Evolutionary conservation across 371 early-diverging fungal genomes (phyloP), one percentile per base, ranked within the genome.

Genomic region (Syncephalis plumigaleata): DNA sequence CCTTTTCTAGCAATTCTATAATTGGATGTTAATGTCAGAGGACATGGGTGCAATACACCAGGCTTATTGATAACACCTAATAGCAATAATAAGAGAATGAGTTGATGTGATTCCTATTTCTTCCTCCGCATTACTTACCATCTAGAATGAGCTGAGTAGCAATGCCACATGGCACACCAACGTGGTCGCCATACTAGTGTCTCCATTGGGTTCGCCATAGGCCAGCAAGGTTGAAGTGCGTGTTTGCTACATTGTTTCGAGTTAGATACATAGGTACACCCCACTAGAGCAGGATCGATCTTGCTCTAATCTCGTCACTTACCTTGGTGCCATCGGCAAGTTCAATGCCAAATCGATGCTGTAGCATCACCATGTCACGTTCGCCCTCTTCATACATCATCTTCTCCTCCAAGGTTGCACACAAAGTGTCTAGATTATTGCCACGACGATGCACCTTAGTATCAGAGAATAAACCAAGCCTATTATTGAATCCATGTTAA

Each of bases 111-210:
- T 27, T 37, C 13, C 36, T 57, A 39, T 31, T 24, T 42, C n/a
- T 31, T 7, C 31, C 54, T 31, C 7, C 31, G 11, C 31, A 31
- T 31, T 31, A 31, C 31, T 31, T 7, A 31, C 90, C 88, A 54
- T 91, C 82, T 55, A 97, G 66, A 5, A 97, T 67, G 55, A 94
- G 66, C 61, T 94, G 86, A 8, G 81, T 75, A 23, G 91, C 93
- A 62, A 98, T 91, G 59, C 90, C 98, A 51, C 91, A 91, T 37
- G 98, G 98, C 37, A 88, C 75, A 52, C 96, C 96, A 24, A 98
- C 98, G 95, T 88, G 55, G 75, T 87, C 38, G 98, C 95, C 98
- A 98, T 98, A 38, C 96, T 93, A 40, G 84, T 73, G 20, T 56
- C 49, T n/a, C 86, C 88, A 49, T 71, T 67, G 11, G 89, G 87